Percentiles rank a stretch among this genome's conserved stretches.
Evolutionary conservation across 1,139 yeast genomes (phyloP).

Genomic region (Saccharomycopsis phalli): DNA sequence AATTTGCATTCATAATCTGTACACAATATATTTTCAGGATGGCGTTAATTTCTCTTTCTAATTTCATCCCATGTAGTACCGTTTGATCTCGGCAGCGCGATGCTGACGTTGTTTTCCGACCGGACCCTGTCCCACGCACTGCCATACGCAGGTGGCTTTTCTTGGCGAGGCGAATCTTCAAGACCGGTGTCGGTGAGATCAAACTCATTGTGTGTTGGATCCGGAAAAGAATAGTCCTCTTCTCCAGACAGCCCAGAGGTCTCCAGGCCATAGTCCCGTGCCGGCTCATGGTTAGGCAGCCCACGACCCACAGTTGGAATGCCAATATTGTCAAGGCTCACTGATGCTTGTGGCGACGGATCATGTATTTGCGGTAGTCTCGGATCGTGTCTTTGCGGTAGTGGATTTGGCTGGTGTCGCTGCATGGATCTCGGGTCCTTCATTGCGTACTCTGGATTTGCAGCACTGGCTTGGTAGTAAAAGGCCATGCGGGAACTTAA

Average conservation of each 20-base stretch:
- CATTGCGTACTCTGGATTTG: neutral
- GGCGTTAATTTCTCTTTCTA: neutral
- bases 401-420: neutral
- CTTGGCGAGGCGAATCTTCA: neutral
- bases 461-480: neutral
- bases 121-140: slow-evolving; percentile 1
- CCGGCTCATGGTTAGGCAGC: no score
- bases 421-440: neutral
- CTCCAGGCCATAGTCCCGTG: neutral
- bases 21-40: slow-evolving; percentile 1
- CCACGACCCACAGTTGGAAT: no score
- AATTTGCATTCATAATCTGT: slow-evolving; percentile 45
- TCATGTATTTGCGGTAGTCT: neutral
- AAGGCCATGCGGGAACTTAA: neutral
- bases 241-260: no score
- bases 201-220: neutral
- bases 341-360: neutral
- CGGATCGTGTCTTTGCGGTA: neutral
- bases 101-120: neutral
- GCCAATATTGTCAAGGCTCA: neutral
- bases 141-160: no score
- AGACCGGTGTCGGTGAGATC: neutral
- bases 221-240: neutral
- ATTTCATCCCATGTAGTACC: slow-evolving; percentile 1
- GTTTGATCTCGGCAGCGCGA: neutral